phyloP scores from a whole-genome alignment of 1,284 basidiomycete species.

The Moniliella sp. region DNA sequence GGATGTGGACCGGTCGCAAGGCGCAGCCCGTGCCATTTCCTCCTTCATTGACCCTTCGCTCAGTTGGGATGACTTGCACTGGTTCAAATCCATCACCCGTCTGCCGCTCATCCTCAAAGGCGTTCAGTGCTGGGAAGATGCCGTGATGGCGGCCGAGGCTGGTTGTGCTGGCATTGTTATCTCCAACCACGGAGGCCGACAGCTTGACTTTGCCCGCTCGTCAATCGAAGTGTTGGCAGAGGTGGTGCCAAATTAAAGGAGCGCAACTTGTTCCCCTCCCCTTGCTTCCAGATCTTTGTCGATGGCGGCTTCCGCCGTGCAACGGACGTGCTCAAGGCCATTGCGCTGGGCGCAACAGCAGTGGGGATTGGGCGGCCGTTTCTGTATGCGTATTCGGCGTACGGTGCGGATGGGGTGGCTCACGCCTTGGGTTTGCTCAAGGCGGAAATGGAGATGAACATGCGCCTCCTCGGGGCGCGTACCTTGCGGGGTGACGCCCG shows the following conservation, averaged over 20 bases:
- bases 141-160: conserved; percentile 61
- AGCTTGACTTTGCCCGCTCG: conserved; percentile 72
- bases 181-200: conserved; percentile 66
- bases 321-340: conserved; percentile 69
- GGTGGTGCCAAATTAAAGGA: conserved; percentile 39
- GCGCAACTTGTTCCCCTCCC: conserved; percentile 39
- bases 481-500: conserved; percentile 53
- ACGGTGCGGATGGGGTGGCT: conserved; percentile 3
- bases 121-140: conserved; percentile 30
- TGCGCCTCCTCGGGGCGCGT: conserved; percentile 63
- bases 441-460: conserved; percentile 22
- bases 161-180: conserved; percentile 47
- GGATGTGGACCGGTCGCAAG: conserved; percentile 59
- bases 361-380: conserved; percentile 40
- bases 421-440: conserved; percentile 41
- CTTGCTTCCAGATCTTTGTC: conserved; percentile 65
- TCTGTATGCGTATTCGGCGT: conserved; percentile 5
- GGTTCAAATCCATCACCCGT: conserved; percentile 70
- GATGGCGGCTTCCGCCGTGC: conserved; percentile 68
- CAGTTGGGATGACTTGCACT: conserved; percentile 69
- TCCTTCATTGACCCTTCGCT: conserved; percentile 80
- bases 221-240: conserved; percentile 73
- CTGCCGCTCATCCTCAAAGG: conserved; percentile 58
- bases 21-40: conserved; percentile 79
- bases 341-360: conserved; percentile 73